A percentile compares a stretch with the other conserved stretches of the same genome.
Conservation (phyloP, 768 basidiomycete genomes). For the Tylopilus intermedius region DNA sequence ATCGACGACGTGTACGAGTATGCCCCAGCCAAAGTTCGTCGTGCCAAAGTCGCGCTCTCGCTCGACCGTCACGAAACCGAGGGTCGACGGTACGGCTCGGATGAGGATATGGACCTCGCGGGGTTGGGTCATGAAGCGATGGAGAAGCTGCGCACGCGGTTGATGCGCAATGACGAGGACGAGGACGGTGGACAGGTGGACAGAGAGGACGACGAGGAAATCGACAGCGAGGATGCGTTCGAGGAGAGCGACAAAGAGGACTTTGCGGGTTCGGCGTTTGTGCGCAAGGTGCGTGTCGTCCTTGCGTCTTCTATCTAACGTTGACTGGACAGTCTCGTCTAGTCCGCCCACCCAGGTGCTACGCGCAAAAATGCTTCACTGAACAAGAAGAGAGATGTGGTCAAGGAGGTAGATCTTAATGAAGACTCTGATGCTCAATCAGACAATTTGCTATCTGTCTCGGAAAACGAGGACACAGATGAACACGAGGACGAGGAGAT, state of each 20-base stretch:
- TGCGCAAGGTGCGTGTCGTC: slow-evolving; percentile 14
- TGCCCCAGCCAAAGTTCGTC: slow-evolving; percentile 41
- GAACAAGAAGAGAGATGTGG: slow-evolving; percentile 26
- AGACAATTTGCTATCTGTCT: slow-evolving; percentile 15
- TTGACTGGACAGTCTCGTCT: slow-evolving; percentile 1
- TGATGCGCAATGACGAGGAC: slow-evolving; percentile 51
- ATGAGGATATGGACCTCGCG: slow-evolving; percentile 37
- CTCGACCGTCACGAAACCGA: slow-evolving; percentile 53
- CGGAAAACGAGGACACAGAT: slow-evolving; percentile 30
- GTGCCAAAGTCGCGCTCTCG: slow-evolving; percentile 49
- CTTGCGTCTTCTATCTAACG: not conserved
- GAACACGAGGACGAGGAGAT: slow-evolving; percentile 43
- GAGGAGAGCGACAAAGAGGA: slow-evolving; percentile 79
- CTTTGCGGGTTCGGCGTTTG: slow-evolving; percentile 57
- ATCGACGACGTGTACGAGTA: slow-evolving; percentile 64
- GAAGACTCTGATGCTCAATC: slow-evolving; percentile 44
- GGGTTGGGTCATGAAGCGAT: slow-evolving; percentile 26
- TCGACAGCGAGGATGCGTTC: slow-evolving; percentile 80
- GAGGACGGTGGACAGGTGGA: slow-evolving; percentile 44
- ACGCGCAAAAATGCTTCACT: slow-evolving; percentile 19
- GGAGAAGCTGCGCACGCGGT: slow-evolving; percentile 37
- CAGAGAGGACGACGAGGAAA: slow-evolving; percentile 77
- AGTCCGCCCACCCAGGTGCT: slow-evolving; percentile 21
- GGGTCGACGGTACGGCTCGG: slow-evolving; percentile 28
- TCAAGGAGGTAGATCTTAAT: slow-evolving; percentile 60